Evolutionary conservation across 805 yeast species (phyloP).

Genomic region (Kuraishia piskuri): DNA sequence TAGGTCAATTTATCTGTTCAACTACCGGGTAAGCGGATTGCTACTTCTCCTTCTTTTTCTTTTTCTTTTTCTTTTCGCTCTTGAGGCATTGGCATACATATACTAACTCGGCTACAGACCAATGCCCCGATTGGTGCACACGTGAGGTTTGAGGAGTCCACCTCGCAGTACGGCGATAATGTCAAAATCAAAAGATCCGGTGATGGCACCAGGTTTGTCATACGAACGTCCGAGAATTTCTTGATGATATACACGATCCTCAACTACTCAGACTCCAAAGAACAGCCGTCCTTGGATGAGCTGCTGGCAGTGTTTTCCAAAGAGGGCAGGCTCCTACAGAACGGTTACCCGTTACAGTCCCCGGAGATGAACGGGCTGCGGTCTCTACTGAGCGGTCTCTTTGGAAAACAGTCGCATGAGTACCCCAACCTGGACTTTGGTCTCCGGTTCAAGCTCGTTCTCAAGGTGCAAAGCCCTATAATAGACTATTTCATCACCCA

Average conservation of each 20-base stretch:
- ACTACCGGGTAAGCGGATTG: conserved; percentile 16
- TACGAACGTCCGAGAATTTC: conserved; percentile 29
- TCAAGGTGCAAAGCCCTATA: conserved; percentile 24
- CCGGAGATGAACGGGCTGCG: conserved; percentile 10
- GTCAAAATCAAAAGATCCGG: conserved; percentile 24
- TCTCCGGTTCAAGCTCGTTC: conserved; percentile 23
- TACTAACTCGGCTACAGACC: conserved; percentile 17
- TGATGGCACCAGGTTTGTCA: conserved; percentile 32
- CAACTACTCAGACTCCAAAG: conserved; percentile 11
- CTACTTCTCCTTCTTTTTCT: not conserved
- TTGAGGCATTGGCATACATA: not conserved
- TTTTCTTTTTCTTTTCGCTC: conserved; percentile 1
- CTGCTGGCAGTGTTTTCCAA: conserved; percentile 19
- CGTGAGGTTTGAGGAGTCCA: conserved; percentile 31
- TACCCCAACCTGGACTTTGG: conserved; percentile 23
- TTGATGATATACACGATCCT: conserved; percentile 34
- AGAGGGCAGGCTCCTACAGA: conserved; percentile 22
- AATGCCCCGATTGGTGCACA: conserved; percentile 40
- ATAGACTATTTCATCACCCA: conserved; percentile 18
- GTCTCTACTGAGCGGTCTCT: conserved; percentile 17
- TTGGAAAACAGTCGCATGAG: conserved; percentile 15
- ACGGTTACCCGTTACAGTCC: conserved; percentile 20
- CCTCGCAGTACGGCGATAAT: conserved; percentile 40
- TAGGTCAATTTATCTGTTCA: conserved; percentile 28
- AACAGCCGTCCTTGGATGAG: conserved; percentile 13